phyloP scores from a whole-genome alignment of 805 yeast genomes.

The Candida methanosorbosa region DNA sequence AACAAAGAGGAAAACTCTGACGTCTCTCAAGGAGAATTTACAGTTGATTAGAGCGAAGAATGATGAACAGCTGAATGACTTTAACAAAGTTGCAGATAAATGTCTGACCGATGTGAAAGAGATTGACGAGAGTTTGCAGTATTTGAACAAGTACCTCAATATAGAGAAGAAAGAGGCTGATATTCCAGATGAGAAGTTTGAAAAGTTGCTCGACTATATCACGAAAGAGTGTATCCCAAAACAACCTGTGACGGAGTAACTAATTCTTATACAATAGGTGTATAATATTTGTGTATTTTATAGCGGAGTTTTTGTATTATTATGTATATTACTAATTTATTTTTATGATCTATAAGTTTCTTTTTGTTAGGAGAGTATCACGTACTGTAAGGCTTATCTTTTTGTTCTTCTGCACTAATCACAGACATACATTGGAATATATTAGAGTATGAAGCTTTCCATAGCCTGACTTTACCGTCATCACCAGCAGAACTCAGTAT shows the following conservation, averaged over 20 bases:
- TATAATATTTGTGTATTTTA: too few species aligned
- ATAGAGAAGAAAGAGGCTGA: conserved; percentile 3
- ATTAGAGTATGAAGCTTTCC: conserved; percentile 83
- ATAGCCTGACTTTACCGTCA: conserved; percentile 83
- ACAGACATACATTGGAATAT: conserved; percentile 91
- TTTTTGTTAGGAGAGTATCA: too few species aligned
- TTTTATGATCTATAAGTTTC: too few species aligned
- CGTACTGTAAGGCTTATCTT: not conserved
- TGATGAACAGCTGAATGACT: conserved; percentile 4
- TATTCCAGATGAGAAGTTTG: conserved; percentile 10
- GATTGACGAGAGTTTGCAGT: conserved; percentile 4
- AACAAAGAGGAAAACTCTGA: conserved; percentile 9
- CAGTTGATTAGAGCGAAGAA: conserved; percentile 8
- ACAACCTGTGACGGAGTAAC: too few species aligned
- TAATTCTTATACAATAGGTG: too few species aligned
- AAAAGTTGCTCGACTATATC: conserved; percentile 11
- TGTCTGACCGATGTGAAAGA: conserved; percentile 5
- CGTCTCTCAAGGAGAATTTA: conserved; percentile 8
- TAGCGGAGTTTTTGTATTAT: too few species aligned
- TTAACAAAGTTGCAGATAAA: conserved; percentile 5
- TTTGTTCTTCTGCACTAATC: conserved; percentile 43
- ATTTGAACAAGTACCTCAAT: conserved; percentile 8
- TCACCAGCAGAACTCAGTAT: conserved; percentile 91
- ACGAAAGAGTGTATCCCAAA: not conserved
- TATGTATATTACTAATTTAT: not conserved